Conservation (phyloP, 805 yeast species). For the Yamadazyma scolyti region DNA sequence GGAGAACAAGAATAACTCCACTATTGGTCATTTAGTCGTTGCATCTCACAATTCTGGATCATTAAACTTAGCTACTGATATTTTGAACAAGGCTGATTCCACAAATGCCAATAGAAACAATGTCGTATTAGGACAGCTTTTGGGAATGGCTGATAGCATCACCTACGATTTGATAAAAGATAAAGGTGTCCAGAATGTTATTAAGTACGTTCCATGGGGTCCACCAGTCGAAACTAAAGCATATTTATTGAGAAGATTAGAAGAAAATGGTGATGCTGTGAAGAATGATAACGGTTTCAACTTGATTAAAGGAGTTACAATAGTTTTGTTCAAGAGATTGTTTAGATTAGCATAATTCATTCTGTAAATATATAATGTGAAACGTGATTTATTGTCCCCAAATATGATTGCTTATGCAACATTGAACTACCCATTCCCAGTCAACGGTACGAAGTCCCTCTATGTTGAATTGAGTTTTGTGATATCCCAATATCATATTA, state of each 20-base stretch:
- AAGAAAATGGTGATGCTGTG: conserved; percentile 95
- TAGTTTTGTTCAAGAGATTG: conserved; percentile 21
- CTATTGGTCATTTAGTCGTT: conserved; percentile 75
- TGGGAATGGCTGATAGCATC: conserved; percentile 94
- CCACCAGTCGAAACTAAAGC: conserved; percentile 93
- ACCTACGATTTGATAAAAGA: conserved; percentile 69
- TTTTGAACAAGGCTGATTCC: conserved; percentile 28
- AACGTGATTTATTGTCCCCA: conserved; percentile 18
- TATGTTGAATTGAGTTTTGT: conserved; percentile 10
- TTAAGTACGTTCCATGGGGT: conserved; percentile 98
- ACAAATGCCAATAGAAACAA: conserved; percentile 40
- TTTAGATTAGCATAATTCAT: conserved; percentile 9
- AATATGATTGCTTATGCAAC: conserved; percentile 42
- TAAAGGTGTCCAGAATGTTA: conserved; percentile 66
- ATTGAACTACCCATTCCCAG: conserved; percentile 71
- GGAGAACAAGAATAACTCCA: conserved; percentile 38
- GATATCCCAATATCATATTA: neutral
- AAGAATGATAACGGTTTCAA: conserved; percentile 81
- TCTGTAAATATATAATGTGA: conserved; percentile 2
- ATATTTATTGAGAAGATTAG: conserved; percentile 81
- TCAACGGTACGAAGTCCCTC: no score
- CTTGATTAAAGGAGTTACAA: conserved; percentile 51
- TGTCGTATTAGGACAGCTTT: conserved; percentile 81
- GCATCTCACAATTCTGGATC: conserved; percentile 88
- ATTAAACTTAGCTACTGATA: conserved; percentile 64